Evolutionary conservation across 768 basidiomycete genomes (phyloP), one percentile per base, ranked within the genome.

Genomic region (Hypholoma fasciculare): DNA sequence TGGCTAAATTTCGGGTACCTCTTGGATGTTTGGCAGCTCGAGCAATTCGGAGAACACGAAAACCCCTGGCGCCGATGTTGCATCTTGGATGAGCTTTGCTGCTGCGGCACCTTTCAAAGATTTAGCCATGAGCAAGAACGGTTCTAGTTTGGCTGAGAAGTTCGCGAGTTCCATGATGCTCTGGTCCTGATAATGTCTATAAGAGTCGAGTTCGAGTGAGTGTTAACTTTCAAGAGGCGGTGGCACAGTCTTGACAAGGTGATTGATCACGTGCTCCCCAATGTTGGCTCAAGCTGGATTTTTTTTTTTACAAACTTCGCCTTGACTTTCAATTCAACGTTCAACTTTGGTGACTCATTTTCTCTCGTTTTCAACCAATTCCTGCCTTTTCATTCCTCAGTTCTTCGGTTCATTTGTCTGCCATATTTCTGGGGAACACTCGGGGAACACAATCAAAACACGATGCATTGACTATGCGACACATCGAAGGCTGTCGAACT

Each of bases 1-100:
- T n/a, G 30, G 40, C 57, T 16, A 19, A 36, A 55, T 34, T 13
- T 34, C 48, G 14, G 69, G 67, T 64, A 92, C 96, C 78, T 96
- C 90, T 68, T 90, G 86, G 38, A 98, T 89, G 66, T 87, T 92
- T 1, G 88, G 83, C 26, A 90, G 71, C 46, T 94, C 89, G 52
- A 98, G 76, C 52, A 99, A 75, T 71, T 98, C 96, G 0, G 87
- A 85, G 67, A 97, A 99, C 57, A 94, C 90, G 70, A 92, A 96
- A 47, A 97, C 91, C 9, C 94, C 96, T 14, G 89, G 87, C 0
- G 96, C 92, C 44, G 91, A 83, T 23, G 90, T 94, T 54, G 88
- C 96, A 68, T 97, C 90, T 65, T 86, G 82, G 30, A 96, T 75
- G 55, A 96, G 83, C 69, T 96, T 95, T 6, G 93, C 95, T 0